phyloP scores from a whole-genome alignment of 2,329 filamentous ascomycete genomes.

The Fusarium sp. region DNA sequence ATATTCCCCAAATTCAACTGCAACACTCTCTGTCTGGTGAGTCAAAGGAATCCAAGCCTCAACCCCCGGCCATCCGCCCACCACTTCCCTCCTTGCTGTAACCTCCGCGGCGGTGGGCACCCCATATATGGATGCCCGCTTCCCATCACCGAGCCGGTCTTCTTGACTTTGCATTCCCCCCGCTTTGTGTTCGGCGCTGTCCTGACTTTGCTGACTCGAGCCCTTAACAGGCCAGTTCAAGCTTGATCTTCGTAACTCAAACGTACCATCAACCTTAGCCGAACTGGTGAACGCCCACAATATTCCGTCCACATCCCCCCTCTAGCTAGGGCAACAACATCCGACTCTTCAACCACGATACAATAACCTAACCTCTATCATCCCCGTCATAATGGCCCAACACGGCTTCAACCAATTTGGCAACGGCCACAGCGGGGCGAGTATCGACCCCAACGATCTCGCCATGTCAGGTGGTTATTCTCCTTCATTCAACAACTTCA shows the following conservation, averaged over 20 bases:
- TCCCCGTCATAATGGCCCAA: conserved; percentile 58
- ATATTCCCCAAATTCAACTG: not conserved
- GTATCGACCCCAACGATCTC: conserved; percentile 87
- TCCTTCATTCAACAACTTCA: conserved; percentile 67
- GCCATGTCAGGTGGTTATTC: conserved; percentile 72
- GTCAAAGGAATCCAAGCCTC: conserved; percentile 31
- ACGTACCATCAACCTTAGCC: conserved; percentile 29
- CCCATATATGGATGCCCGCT: conserved; percentile 39
- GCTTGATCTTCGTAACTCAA: conserved; percentile 22
- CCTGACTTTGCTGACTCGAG: conserved; percentile 33
- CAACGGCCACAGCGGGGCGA: conserved; percentile 63
- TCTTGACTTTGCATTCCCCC: conserved; percentile 21
- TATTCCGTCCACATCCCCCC: conserved; percentile 38
- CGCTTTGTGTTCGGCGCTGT: conserved; percentile 25
- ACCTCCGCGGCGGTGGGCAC: conserved; percentile 31
- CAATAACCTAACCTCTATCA: conserved; percentile 7
- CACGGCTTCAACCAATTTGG: conserved; percentile 67
- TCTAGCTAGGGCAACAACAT: conserved; percentile 36
- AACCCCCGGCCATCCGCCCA: conserved; percentile 23
- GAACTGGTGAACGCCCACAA: conserved; percentile 38
- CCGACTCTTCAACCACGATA: conserved; percentile 22
- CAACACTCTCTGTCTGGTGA: conserved; percentile 33
- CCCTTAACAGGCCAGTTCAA: conserved; percentile 27
- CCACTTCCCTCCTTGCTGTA: conserved; percentile 31
- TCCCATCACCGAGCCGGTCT: conserved; percentile 30